Conservation (phyloP, 2,329 filamentous ascomycete species). For the Colletotrichum cuscutae region DNA sequence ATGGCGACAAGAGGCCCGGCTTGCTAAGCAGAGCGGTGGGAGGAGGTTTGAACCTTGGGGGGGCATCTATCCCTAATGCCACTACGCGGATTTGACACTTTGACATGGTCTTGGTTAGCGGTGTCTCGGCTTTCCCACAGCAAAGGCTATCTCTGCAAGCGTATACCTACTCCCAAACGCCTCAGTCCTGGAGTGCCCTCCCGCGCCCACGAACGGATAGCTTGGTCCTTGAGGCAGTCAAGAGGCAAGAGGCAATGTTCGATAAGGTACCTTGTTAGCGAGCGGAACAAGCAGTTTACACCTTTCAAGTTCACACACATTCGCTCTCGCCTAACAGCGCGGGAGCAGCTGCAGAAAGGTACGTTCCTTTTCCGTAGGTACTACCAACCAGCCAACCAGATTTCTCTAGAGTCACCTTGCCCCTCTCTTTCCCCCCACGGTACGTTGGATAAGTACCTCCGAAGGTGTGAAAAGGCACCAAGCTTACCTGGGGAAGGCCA, state of each 20-base stretch:
- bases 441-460: background rate
- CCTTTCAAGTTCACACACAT: background rate
- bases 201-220: no score
- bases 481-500: background rate
- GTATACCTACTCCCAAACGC: conserved; percentile 6
- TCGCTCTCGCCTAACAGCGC: background rate
- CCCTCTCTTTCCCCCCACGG: conserved; percentile 20
- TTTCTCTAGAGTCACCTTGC: background rate
- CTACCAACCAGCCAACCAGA: conserved; percentile 24
- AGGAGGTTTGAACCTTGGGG: background rate
- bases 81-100: conserved; percentile 27
- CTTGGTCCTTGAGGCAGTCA: no score
- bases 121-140: conserved; percentile 26
- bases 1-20: conserved; percentile 1
- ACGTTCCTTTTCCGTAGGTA: background rate
- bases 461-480: background rate
- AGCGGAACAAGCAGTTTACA: background rate
- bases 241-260: background rate
- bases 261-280: background rate
- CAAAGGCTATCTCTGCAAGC: conserved; percentile 30
- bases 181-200: background rate
- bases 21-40: conserved; percentile 31
- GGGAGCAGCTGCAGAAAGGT: background rate
- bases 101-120: conserved; percentile 27
- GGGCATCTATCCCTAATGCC: background rate